Conservation (phyloP, 2,329 filamentous ascomycete species). For the Fusarium armeniacum region DNA sequence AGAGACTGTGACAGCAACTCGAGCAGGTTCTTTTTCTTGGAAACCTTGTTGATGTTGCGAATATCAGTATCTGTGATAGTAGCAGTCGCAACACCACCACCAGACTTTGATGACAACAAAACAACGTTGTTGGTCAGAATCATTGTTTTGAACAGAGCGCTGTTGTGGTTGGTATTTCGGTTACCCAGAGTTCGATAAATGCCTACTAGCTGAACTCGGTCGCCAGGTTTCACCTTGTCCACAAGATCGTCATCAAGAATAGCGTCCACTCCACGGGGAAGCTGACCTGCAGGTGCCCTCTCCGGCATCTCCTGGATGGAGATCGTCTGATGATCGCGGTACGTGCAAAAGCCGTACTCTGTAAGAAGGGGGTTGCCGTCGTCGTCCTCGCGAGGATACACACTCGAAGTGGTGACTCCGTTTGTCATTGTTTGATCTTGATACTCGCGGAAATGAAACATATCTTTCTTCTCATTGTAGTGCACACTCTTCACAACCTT, state of each 20-base stretch:
- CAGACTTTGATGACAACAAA: conserved; percentile 93
- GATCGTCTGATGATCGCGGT: conserved; percentile 96
- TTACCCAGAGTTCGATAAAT: conserved; percentile 96
- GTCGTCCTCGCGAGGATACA: conserved; percentile 94
- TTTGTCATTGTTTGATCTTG: conserved; percentile 98
- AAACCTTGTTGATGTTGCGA: conserved; percentile 97
- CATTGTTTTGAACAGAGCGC: conserved; percentile 93
- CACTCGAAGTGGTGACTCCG: conserved; percentile 87
- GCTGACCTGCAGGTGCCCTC: conserved; percentile 91
- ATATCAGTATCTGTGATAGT: conserved; percentile 97
- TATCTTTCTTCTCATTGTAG: conserved; percentile 88
- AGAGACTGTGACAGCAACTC: conserved; percentile 93
- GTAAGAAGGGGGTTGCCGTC: conserved; percentile 93
- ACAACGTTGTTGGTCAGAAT: conserved; percentile 96
- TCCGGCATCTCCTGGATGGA: conserved; percentile 99
- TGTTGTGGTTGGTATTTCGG: conserved; percentile 89
- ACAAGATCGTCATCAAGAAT: conserved; percentile 97
- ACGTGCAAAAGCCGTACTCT: conserved; percentile 96
- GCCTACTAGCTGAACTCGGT: conserved; percentile 96
- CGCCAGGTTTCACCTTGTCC: conserved; percentile 93
- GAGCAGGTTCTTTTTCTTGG: conserved; percentile 94
- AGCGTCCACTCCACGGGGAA: conserved; percentile 95
- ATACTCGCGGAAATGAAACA: conserved; percentile 92
- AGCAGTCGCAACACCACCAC: conserved; percentile 91
- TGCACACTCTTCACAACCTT: conserved; percentile 99